These are phyloP conservation scores for Pleurozium schreberi DNA, from an alignment of 225 moss, liverwort and hornwort species.

Conservation along the genomic window DNA sequence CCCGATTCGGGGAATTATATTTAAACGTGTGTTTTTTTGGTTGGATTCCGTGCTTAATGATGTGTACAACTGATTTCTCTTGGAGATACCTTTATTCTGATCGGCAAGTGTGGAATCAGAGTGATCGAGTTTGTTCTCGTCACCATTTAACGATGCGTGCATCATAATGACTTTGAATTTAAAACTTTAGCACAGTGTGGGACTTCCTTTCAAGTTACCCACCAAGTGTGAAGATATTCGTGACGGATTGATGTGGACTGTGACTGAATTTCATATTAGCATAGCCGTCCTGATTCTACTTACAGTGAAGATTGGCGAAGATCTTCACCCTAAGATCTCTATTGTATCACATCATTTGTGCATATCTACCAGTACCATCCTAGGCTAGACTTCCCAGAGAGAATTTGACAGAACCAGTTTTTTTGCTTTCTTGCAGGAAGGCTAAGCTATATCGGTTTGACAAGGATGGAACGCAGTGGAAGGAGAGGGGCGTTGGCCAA, in stretches of 20 bases:
- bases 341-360: background rate
- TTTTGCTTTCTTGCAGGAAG: slow-evolving; percentile 32
- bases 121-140: background rate
- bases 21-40: background rate
- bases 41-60: background rate
- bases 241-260: background rate
- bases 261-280: background rate
- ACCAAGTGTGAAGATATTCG: background rate
- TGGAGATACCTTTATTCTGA: background rate
- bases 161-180: background rate
- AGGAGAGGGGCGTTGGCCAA: slow-evolving; percentile 91
- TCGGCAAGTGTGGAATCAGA: background rate
- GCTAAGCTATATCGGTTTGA: slow-evolving; percentile 93
- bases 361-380: background rate
- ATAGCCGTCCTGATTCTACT: background rate
- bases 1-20: background rate
- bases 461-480: slow-evolving; percentile 93
- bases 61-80: too few species aligned
- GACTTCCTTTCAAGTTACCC: background rate
- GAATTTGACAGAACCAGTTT: background rate
- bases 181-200: background rate
- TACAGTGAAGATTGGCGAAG: background rate
- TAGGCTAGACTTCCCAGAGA: background rate
- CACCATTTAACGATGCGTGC: background rate
- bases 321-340: background rate